Base-by-base conservation (phyloP, 768 basidiomycete species). In the Rhizopogon sp. region DNA sequence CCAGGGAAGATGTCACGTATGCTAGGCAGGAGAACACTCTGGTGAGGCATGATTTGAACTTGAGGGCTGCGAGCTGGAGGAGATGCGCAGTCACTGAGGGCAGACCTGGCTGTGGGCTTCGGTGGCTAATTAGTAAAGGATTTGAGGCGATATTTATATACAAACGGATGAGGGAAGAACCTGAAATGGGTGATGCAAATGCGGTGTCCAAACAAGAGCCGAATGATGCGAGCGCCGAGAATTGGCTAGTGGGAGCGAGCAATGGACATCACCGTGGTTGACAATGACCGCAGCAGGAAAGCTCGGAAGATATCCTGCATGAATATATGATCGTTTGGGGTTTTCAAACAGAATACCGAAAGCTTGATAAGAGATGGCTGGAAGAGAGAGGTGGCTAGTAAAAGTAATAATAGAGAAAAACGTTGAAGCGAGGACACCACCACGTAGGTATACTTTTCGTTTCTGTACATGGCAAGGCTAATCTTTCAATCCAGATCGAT, bases 1-100 rank as follows among this genome's bases (percentile, higher is more conserved):
- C 81, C 79, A 44, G 81, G 81, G 57, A 82, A 83, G 73, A 82
- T 78, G 56, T 81, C 79, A 20, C 76, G 72, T 35, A 81, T 80
- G 60, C 78, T 77, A 25, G 80, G 81, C 28, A 82, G 68, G 2
- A 74, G 66, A 1, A 70, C 64, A 7, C 58, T 58, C 1, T 59
- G 60, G 25, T 65, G 66, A 31, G 68, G 56, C 67, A 69, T 70
- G 20, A 2, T 20, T 39, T 2, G 50, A 5, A 11, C 9, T 14
- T 16, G 20, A 20, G 20, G 20, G 20, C 20, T 20, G 20, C 20
- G 50, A 5, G 9, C 9, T 14, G 8, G 20, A 40, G 25, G 44
- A 17, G 28, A 35, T 9, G 39, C 37, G 16, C 37, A 40, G 39
- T 39, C 37, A 46, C 25, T 25, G 25, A 43, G 50, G 44, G 11